Base-by-base conservation (phyloP, 495 filamentous ascomycete genomes). In the Achaetomiella virescens region DNA sequence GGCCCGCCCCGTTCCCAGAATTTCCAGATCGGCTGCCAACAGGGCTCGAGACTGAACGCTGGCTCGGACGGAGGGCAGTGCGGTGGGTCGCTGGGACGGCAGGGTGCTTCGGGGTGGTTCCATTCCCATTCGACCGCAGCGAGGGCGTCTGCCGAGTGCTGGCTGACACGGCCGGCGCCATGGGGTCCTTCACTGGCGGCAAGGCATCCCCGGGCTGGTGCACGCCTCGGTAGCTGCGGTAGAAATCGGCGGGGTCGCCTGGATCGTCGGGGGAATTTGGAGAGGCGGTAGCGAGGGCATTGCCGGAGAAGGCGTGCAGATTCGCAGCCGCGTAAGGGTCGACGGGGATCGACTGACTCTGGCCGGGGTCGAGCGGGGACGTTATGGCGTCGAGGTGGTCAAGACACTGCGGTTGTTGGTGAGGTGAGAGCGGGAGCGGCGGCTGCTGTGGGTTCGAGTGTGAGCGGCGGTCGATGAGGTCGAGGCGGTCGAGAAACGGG, bases 241-340 rank as follows among this genome's bases (percentile, higher is more conserved):
- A 81, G 61, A 79, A 82, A 51, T 79, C 71, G 72, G 75, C 78
- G 35, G 77, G 77, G 53, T 78, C 68, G 63, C 67, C 58, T 55
- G 61, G 47, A 57, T 70, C 70, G 65, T 67, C 62, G 66, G 44
- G 55, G 56, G 68, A 63, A 57, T 69, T 63, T 64, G 70, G 55
- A 54, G 53, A 48, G 55, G 59, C 63, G 62, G 53, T 64, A 57
- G 61, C 63, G 66, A 61, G 68, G 54, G 59, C 63, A 64, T 58
- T 66, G 61, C 60, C 65, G 61, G 71, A 66, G 58, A 61, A 68
- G 55, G 69, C 69, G 53, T 74, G 58, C 18, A 62, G 63, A 60
- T 71, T 72, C 40, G 66, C 61, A 25, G 73, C 64, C 53, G 69
- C 69, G 71, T 69, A 69, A 43, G 70, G 68, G 54, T 64, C 50